A percentile compares a stretch with the other conserved stretches of the same genome.
These are phyloP conservation scores for Colletotrichum sp. DNA, from an alignment of 2,329 filamentous ascomycete species.

Conservation along the genomic window DNA sequence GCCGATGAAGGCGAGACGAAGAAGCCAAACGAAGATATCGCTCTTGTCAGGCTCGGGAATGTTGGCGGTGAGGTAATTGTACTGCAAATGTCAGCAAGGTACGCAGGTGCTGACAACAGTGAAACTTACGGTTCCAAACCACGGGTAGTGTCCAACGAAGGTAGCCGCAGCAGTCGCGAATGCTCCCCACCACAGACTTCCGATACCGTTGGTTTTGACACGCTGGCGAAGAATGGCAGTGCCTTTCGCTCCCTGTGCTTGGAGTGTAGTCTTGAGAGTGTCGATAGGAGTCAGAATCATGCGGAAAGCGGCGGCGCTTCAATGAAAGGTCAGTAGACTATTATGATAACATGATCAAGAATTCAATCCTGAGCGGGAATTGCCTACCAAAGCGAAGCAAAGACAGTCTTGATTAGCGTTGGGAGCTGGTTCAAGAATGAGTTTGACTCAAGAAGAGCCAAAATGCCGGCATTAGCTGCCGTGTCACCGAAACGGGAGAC, in stretches of 20 bases:
- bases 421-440: constrained; percentile 47
- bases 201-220: constrained; percentile 46
- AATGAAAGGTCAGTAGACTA: neutral
- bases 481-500: constrained; percentile 52
- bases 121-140: constrained; percentile 49
- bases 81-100: constrained; percentile 30
- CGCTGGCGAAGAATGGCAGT: constrained; percentile 46
- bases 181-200: constrained; percentile 55
- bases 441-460: constrained; percentile 51
- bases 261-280: constrained; percentile 54
- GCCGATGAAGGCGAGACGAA: constrained; percentile 46
- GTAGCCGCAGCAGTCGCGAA: constrained; percentile 53
- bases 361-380: accelerated
- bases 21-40: constrained; percentile 43
- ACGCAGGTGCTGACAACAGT: neutral
- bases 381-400: constrained; percentile 47
- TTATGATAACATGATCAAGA: neutral
- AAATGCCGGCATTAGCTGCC: constrained; percentile 54
- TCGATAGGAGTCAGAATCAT: constrained; percentile 54
- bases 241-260: constrained; percentile 49
- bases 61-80: constrained; percentile 45
- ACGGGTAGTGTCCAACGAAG: constrained; percentile 54
- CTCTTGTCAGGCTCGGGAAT: constrained; percentile 45
- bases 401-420: constrained; percentile 47
- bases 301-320: constrained; percentile 48